Base-by-base conservation (phyloP, 2,329 filamentous ascomycete species). In the Meredithiella fracta region DNA sequence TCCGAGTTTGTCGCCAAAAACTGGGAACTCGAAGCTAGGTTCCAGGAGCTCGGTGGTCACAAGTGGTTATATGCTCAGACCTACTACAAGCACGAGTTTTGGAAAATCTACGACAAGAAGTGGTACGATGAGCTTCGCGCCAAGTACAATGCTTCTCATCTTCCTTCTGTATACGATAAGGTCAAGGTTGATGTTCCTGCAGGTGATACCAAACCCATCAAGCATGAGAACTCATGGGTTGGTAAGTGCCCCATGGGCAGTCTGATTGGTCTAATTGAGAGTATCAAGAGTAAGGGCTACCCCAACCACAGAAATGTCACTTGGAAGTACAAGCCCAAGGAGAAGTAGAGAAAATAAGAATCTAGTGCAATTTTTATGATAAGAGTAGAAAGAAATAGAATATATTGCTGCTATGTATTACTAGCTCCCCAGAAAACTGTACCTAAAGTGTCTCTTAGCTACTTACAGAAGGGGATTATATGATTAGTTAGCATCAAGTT, bases 41-140 rank as follows among this genome's bases (percentile, higher is more conserved):
- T 90, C 3, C 71, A 72, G 51, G 73, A 79, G 60, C 75, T 92
- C 1, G 81, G 82, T 50, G 88, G 87, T 1, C 79, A 85, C 71
- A 94, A 94, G 70, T 92, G 86, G 84, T 72, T 94, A 11, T 94
- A 94, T 67, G 86, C 87, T 2, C 85, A 91, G 63, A 84, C 86
- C 0, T 94, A 89, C 69, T 92, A 92, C 66, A 75, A 77, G n/a
- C 77, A 85, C 64, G 69, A 85, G 64, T 88, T 86, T 67, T 86
- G 82, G 81, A 63, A 69, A 34, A 71, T 80, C 53, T 86, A 86
- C 65, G 73, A 72, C 56, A 67, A 70, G 47, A 62, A 65, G 20
- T 79, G 74, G 74, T 87, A 88, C 65, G 75, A 85, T 31, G 69
- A 64, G 1, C 69, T 88, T 61, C 70, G 84, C 15, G 59, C 64